A percentile compares a stretch with the other conserved stretches of the same genome.
phyloP scores from a whole-genome alignment of 805 yeast species.

The Kodamaea fukazawae region DNA sequence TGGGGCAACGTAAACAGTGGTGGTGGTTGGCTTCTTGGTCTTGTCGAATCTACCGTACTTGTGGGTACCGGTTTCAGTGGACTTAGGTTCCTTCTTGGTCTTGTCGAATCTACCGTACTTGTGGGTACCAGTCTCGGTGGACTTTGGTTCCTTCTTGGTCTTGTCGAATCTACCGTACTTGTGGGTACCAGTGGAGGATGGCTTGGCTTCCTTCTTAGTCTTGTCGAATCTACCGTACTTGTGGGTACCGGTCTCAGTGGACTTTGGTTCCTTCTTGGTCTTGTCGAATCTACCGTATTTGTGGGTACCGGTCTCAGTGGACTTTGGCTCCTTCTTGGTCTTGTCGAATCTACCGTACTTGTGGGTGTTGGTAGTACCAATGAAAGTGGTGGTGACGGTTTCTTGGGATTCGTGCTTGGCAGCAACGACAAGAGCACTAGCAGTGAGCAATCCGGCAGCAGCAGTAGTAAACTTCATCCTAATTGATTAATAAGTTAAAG shows the following conservation, averaged over 20 bases:
- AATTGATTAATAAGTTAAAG: neutral
- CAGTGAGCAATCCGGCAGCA: slow-evolving; percentile 40
- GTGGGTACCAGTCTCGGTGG: slow-evolving; percentile 26
- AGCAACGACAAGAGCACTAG: slow-evolving; percentile 25
- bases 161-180: slow-evolving; percentile 56
- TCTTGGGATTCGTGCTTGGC: slow-evolving; percentile 17
- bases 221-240: slow-evolving; percentile 56
- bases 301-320: slow-evolving; percentile 38
- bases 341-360: slow-evolving; percentile 23
- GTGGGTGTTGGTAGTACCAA: slow-evolving; percentile 27
- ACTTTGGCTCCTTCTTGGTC: slow-evolving; percentile 14
- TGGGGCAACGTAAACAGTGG: slow-evolving; percentile 31
- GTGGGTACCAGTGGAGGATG: slow-evolving; percentile 36
- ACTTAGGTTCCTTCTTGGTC: slow-evolving; percentile 33
- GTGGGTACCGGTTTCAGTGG: slow-evolving; percentile 35
- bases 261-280: slow-evolving; percentile 33
- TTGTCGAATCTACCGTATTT: slow-evolving; percentile 56
- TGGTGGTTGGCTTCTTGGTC: slow-evolving; percentile 35
- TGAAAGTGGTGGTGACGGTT: slow-evolving; percentile 26
- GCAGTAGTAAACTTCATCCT: slow-evolving; percentile 44
- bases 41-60: slow-evolving; percentile 34
- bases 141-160: slow-evolving; percentile 28
- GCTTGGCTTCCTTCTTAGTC: slow-evolving; percentile 30
- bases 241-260: slow-evolving; percentile 41
- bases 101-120: slow-evolving; percentile 31